These are phyloP conservation scores for Cercophora sp. DNA, from an alignment of 495 filamentous ascomycete genomes.

Conservation along the genomic window DNA sequence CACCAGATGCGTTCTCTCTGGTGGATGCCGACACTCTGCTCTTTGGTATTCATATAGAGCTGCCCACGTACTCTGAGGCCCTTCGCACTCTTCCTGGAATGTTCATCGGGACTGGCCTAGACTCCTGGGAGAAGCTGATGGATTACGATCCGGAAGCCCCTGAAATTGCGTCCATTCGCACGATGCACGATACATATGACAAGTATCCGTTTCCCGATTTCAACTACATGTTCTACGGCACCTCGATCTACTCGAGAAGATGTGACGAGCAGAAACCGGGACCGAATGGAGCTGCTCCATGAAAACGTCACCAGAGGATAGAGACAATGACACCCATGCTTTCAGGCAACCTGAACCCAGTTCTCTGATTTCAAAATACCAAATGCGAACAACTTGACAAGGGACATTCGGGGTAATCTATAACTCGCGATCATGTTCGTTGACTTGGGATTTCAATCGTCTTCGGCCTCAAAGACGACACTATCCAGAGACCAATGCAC, in stretches of 20 bases:
- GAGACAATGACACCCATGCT: too few species aligned
- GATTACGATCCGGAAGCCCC: not conserved
- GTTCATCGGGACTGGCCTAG: constrained; percentile 39
- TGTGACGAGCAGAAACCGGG: too few species aligned
- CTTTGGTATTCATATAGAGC: constrained; percentile 61
- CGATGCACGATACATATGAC: constrained; percentile 27
- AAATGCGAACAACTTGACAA: too few species aligned
- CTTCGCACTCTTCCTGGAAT: constrained; percentile 35
- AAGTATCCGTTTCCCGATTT: constrained; percentile 38
- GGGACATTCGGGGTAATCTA: too few species aligned
- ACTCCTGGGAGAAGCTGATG: constrained; percentile 38
- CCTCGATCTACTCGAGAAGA: constrained; percentile 37
- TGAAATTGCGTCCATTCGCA: constrained; percentile 16
- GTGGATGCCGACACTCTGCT: constrained; percentile 47
- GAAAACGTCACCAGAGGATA: too few species aligned
- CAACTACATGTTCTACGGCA: constrained; percentile 35
- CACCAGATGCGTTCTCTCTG: constrained; percentile 53
- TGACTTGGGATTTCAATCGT: too few species aligned
- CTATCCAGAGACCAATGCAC: too few species aligned
- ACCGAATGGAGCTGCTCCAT: too few species aligned
- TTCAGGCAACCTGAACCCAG: too few species aligned
- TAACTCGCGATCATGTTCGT: too few species aligned
- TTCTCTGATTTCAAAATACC: too few species aligned
- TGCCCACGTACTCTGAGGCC: constrained; percentile 33
- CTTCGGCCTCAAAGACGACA: too few species aligned